Conservation (phyloP, 129 eudicot genomes). For the Escallonia rubra region DNA sequence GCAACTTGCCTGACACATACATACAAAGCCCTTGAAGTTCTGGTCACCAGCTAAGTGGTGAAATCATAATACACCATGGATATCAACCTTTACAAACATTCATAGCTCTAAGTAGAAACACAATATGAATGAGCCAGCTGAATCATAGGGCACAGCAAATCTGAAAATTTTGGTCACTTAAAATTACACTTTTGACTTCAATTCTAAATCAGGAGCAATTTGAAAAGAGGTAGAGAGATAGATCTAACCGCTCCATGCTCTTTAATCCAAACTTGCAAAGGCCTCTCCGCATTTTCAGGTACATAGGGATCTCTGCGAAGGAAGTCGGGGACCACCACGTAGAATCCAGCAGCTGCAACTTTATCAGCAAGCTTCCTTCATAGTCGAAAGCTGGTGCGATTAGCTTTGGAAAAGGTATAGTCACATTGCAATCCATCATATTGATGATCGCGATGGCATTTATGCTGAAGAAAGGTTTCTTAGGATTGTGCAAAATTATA, state of each 20-base stretch:
- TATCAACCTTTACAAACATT: too few relatives aligned
- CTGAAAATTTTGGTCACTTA: neutral
- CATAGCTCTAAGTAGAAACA: neutral
- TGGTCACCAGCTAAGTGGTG: too few relatives aligned
- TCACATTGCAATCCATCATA: neutral
- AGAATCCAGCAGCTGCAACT: conserved; percentile 69
- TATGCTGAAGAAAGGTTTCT: too few relatives aligned
- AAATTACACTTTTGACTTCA: neutral
- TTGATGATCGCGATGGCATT: neutral
- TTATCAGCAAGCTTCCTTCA: conserved; percentile 69
- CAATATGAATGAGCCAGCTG: neutral
- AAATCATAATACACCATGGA: too few relatives aligned
- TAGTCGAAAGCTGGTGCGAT: neutral
- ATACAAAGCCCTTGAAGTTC: too few relatives aligned
- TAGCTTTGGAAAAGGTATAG: conserved; percentile 6
- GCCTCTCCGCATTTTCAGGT: conserved; percentile 28
- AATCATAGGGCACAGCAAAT: neutral
- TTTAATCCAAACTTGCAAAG: conserved; percentile 45
- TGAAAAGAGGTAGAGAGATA: neutral
- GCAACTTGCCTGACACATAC: too few relatives aligned
- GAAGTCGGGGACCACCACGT: conserved; percentile 67
- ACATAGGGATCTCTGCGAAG: conserved; percentile 46
- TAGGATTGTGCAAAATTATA: too few relatives aligned
- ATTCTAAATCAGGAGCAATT: neutral
- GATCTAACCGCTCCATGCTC: conserved; percentile 53